A percentile compares a stretch with the other conserved stretches of the same genome.
These are phyloP conservation scores for Phanerochaete carnosa DNA, from an alignment of 768 basidiomycete genomes.

Conservation along the genomic window DNA sequence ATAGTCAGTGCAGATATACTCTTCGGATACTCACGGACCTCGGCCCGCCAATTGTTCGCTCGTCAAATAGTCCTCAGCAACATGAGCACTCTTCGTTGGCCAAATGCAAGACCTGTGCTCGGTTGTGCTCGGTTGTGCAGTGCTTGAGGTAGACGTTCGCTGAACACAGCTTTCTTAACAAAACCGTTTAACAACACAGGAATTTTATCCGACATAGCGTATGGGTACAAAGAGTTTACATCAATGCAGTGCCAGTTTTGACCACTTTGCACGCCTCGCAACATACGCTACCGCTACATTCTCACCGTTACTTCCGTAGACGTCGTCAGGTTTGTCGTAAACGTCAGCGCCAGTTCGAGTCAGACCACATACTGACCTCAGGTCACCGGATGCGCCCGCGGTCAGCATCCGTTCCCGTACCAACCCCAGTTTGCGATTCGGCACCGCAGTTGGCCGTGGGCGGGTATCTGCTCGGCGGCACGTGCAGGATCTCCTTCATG, in stretches of 20 bases:
- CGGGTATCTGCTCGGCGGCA: conserved; percentile 71
- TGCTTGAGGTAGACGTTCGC: conserved; percentile 63
- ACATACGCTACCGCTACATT: conserved; percentile 61
- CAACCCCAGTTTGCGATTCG: conserved; percentile 67
- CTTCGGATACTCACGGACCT: too few species aligned
- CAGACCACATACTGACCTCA: conserved; percentile 12
- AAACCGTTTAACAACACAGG: too few species aligned
- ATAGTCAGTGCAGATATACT: too few species aligned
- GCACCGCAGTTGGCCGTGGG: conserved; percentile 67
- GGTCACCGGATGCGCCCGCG: conserved; percentile 19
- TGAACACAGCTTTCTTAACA: conserved; percentile 50
- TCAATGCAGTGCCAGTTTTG: too few species aligned
- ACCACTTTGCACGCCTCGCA: conserved; percentile 77
- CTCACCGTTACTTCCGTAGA: conserved; percentile 69
- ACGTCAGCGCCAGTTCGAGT: conserved; percentile 14
- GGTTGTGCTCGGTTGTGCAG: conserved; percentile 59
- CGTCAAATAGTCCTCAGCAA: conserved; percentile 48
- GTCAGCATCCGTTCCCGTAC: conserved; percentile 59
- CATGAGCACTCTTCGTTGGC: conserved; percentile 16
- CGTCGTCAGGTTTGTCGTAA: conserved; percentile 58
- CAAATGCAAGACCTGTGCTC: conserved; percentile 59
- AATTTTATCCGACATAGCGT: too few species aligned
- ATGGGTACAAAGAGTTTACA: too few species aligned
- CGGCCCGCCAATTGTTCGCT: too few species aligned
- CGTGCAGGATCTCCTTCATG: conserved; percentile 70